Evolutionary conservation across 192 early-diverging fungal species (phyloP), one percentile per base, ranked within the genome.

Genomic region (Gamsiella multidivaricata): DNA sequence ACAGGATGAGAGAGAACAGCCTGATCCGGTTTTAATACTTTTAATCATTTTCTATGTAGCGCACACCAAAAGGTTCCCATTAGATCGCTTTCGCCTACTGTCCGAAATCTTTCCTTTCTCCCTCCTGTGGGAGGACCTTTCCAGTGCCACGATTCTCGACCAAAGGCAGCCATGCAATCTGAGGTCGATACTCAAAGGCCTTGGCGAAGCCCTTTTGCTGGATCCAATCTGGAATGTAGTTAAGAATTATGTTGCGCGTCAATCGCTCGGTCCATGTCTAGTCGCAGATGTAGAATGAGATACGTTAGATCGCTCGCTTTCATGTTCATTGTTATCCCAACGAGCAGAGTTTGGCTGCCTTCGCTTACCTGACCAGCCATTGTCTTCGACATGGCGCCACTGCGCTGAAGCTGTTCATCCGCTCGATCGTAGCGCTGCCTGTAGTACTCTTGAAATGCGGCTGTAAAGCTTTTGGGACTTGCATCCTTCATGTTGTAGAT

Each of bases 81-180:
- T n/a, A n/a, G n/a, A n/a, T n/a, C n/a, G n/a, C n/a, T n/a, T n/a
- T n/a, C n/a, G n/a, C n/a, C n/a, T n/a, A n/a, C n/a, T n/a, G n/a
- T n/a, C n/a, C n/a, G n/a, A n/a, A 39, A 12, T 39, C 37, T 39
- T 39, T 39, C 12, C 37, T 5, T 39, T 5, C 37, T 5, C 37
- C 12, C 37, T 31, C 54, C 36, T 56, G 54, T 41, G 54, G 54
- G 2, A 41, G 20, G n/a, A 56, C 36, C 18, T 32, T 3, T 23
- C 15, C 17, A 1, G 23, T 56, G 36, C 54, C 54, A 39, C 5
- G 36, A 5, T 56, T 56, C 54, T 56, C 33, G 36, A 39, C 36
- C 20, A 56, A 29, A 1, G 54, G 54, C 18, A 56, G 28, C 54
- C 54, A 56, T 5, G 54, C 54, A 23, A 56, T 37, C 28, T 56